Evolutionary conservation across 805 yeast species (phyloP).

Genomic region (Suhomyces emberorum): DNA sequence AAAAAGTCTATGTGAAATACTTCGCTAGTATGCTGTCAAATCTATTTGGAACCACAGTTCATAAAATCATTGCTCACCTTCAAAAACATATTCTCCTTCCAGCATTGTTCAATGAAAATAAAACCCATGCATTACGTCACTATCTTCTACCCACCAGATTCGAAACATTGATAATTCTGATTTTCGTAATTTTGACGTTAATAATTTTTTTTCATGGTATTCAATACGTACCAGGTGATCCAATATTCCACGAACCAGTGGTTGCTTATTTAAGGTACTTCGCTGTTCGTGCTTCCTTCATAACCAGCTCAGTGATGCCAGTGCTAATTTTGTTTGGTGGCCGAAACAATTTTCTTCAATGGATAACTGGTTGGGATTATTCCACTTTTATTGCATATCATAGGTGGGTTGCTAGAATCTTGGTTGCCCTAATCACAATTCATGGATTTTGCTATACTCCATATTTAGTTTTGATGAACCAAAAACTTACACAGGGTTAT

Average conservation of each 20-base stretch:
- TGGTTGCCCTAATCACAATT: slow-evolving; percentile 37
- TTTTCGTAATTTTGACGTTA: slow-evolving; percentile 5
- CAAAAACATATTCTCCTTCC: slow-evolving; percentile 38
- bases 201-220: slow-evolving; percentile 15
- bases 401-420: slow-evolving; percentile 52
- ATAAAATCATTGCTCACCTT: slow-evolving; percentile 22
- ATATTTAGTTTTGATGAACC: slow-evolving; percentile 9
- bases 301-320: slow-evolving; percentile 29
- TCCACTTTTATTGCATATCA: slow-evolving; percentile 57
- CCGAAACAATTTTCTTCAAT: slow-evolving; percentile 35
- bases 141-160: slow-evolving; percentile 22
- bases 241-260: slow-evolving; percentile 18
- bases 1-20: slow-evolving; percentile 31
- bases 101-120: slow-evolving; percentile 28
- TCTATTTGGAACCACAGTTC: neutral
- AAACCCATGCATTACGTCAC: slow-evolving; percentile 28
- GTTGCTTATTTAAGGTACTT: slow-evolving; percentile 21
- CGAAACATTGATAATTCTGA: slow-evolving; percentile 9
- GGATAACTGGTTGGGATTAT: slow-evolving; percentile 36
- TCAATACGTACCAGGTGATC: slow-evolving; percentile 20
- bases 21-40: slow-evolving; percentile 9
- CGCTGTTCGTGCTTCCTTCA: slow-evolving; percentile 17
- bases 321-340: slow-evolving; percentile 34
- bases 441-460: slow-evolving; percentile 28
- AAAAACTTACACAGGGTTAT: slow-evolving; percentile 15